Evolutionary conservation across 106 monocot species (phyloP), one percentile per base, ranked within the genome.

Genomic region (Gastrodia elata): DNA sequence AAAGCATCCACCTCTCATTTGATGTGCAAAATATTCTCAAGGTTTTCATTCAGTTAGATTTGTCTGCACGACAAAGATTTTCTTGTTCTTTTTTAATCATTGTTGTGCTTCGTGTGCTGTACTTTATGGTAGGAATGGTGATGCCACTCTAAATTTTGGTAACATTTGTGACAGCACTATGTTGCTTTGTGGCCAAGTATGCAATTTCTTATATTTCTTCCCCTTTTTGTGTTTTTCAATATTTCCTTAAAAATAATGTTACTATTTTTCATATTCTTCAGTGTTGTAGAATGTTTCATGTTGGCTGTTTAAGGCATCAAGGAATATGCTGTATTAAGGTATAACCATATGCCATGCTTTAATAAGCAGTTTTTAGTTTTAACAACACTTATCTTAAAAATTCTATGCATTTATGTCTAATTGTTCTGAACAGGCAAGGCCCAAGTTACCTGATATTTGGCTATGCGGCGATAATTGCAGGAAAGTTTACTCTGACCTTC

Each of bases 281-380:
- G 65, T 65, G 65, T 65, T 13, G 65, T 65, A 34, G 65, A 65
- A 65, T 65, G 65, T 65, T 65, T 65, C 65, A 65, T 65, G 64
- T 64, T 64, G 64, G 64, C 4, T 64, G 64, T 64, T 32, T 64
- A 64, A 64, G 64, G 64, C 26, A 28, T 64, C 64, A 64, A 30
- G 64, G 64, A 64, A 64, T 64, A 64, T 64, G 64, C 64, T 2
- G 15, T 30, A 30, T 64, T 8, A 20, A 30, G 64, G 64, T 64
- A 64, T 32, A 64, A 64, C 27, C 28, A 64, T 64, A 30, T 30
- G 11, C 32, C 30, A 64, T 64, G 6, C 32, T 64, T 8, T 64
- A 22, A n/a, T 20, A 55, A 55, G 24, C 28, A 20, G 32, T 8
- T 64, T 61, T 28, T 7, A 4, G 61, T 61, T 61, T 61, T 10